These are phyloP conservation scores for Cutaneotrichosporon daszewskae DNA, from an alignment of 1,284 basidiomycete genomes.

Conservation along the genomic window DNA sequence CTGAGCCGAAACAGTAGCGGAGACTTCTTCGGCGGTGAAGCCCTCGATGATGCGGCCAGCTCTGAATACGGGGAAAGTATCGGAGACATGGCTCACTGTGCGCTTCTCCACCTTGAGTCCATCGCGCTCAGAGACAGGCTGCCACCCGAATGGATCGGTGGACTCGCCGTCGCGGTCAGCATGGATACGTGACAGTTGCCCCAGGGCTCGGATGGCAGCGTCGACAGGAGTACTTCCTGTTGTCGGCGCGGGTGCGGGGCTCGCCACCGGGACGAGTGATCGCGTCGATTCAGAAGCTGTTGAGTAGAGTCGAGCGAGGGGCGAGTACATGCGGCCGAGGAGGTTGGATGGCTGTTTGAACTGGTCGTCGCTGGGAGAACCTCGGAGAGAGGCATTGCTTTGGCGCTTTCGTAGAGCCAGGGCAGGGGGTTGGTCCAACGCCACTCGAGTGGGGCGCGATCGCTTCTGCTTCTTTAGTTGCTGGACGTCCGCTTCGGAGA, in stretches of 20 bases:
- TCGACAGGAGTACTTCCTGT: slow-evolving; percentile 52
- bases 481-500: slow-evolving; percentile 84
- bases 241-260: slow-evolving; percentile 44
- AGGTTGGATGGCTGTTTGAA: slow-evolving; percentile 11
- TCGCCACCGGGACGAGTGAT: slow-evolving; percentile 39
- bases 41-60: slow-evolving; percentile 92
- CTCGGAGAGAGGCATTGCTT: slow-evolving; percentile 26
- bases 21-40: slow-evolving; percentile 86
- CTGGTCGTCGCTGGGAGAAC: slow-evolving; percentile 8
- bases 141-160: slow-evolving; percentile 64
- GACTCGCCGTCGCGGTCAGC: slow-evolving; percentile 53
- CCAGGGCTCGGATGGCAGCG: slow-evolving; percentile 74
- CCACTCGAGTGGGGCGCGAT: slow-evolving; percentile 75
- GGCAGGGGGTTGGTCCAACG: slow-evolving; percentile 85
- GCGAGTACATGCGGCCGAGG: slow-evolving; percentile 38
- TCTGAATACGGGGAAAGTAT: slow-evolving; percentile 75
- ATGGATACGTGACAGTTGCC: slow-evolving; percentile 71
- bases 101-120: slow-evolving; percentile 73
- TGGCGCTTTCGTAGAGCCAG: slow-evolving; percentile 57
- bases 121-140: slow-evolving; percentile 67
- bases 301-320: slow-evolving; percentile 65
- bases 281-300: slow-evolving; percentile 58
- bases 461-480: slow-evolving; percentile 76
- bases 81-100: slow-evolving; percentile 68
- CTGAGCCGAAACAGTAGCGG: slow-evolving; percentile 59